Evolutionary conservation across 495 filamentous ascomycete species (phyloP), one percentile per base, ranked within the genome.

Genomic region (Patellaria atrata): DNA sequence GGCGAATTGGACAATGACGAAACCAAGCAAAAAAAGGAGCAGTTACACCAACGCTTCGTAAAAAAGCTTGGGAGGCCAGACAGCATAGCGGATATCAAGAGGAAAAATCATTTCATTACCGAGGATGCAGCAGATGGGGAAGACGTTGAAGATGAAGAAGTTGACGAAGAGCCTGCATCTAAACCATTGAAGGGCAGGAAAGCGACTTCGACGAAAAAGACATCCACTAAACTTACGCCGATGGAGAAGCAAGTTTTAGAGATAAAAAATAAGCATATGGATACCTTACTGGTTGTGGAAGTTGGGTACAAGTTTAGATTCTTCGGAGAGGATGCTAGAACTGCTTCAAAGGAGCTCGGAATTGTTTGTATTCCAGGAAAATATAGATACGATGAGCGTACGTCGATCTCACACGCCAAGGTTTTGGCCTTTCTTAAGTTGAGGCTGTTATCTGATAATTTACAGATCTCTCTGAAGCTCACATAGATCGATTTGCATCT

Each of bases 251-350:
- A 96, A 45, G 73, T 91, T 22, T 65, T 97, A 10, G 83, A 94
- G 13, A 92, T 97, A 47, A 97, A 97, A 60, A 67, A 73, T 35
- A 82, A 86, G 43, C 70, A 96, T 53, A 76, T 84, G 64, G 86
- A 94, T 47, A 87, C 86, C 0, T 38, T 96, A 6, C 57, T 99
- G 24, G 73, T 94, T 2, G 72, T 94, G 13, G 85, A 99, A 49
- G 89, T 99, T 4, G 89, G 89, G 18, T 99, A 99, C 54, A 99
- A 99, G 54, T 99, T 89, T 61, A 71, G 77, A 26, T 94, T 99
- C 62, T 93, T 92, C 48, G 89, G 91, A n/a, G 87, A 94, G 49
- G 89, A 99, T 63, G 89, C 89, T 4, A 70, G 84, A 37, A 69
- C 74, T 36, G 91, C 89, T 11, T 79, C 85, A 4, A 93, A 89